These are phyloP conservation scores for Uncinocarpus reesii DNA, from an alignment of 2,329 filamentous ascomycete species.

Conservation along the genomic window DNA sequence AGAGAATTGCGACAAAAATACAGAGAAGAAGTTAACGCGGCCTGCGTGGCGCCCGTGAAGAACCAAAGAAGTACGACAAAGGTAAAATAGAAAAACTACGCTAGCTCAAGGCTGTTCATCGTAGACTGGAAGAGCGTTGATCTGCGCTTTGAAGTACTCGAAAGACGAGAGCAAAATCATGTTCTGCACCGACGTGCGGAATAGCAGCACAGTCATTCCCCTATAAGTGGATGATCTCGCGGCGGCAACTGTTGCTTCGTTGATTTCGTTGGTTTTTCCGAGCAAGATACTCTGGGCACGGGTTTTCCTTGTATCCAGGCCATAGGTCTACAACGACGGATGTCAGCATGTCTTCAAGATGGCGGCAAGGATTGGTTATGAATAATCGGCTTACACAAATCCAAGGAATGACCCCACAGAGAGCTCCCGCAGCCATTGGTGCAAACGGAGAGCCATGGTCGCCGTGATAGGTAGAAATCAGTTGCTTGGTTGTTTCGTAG, in stretches of 20 bases:
- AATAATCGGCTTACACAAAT: conserved; percentile 31
- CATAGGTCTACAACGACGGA: conserved; percentile 33
- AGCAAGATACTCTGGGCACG: conserved; percentile 40
- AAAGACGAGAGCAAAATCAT: conserved; percentile 41
- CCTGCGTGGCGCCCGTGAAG: neutral
- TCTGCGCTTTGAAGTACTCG: conserved; percentile 38
- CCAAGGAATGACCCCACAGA: conserved; percentile 41
- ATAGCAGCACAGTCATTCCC: conserved; percentile 39
- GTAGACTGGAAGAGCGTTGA: conserved; percentile 28
- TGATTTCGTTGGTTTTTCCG: conserved; percentile 34
- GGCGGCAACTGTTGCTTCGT: conserved; percentile 32
- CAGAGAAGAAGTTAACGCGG: neutral
- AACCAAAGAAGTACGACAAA: neutral
- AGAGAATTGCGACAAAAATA: neutral
- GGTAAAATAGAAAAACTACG: neutral
- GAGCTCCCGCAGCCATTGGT: conserved; percentile 37
- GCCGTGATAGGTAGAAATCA: conserved; percentile 36
- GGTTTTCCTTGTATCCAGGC: conserved; percentile 41
- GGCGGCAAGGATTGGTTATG: neutral
- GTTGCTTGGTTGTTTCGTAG: conserved; percentile 40
- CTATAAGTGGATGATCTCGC: conserved; percentile 39
- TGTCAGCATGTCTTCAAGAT: conserved; percentile 9
- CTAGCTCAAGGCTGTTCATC: conserved; percentile 1
- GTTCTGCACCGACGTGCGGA: conserved; percentile 40
- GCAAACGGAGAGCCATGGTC: conserved; percentile 36